These are phyloP conservation scores for Phytopythium ostracodes DNA, from an alignment of 352 stramenopile genomes.

Conservation along the genomic window DNA sequence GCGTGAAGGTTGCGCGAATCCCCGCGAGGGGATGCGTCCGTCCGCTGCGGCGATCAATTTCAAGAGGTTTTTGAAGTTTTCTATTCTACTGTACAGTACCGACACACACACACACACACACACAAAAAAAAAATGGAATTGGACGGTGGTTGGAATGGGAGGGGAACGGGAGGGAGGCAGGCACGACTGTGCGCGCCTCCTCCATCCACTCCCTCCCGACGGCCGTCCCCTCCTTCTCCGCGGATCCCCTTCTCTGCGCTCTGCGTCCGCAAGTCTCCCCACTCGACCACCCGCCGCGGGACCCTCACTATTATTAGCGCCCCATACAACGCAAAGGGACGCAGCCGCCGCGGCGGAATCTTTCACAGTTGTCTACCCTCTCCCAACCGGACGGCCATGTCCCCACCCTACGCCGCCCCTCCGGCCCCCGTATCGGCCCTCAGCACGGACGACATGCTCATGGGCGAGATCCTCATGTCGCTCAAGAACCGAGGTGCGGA, in stretches of 20 bases:
- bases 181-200: too few species aligned
- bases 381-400: constrained; percentile 6
- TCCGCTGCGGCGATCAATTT: constrained; percentile 2
- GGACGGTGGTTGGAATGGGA: not conserved
- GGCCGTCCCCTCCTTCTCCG: too few species aligned
- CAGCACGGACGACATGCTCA: constrained; percentile 61
- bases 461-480: constrained; percentile 78
- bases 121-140: constrained; percentile 24
- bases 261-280: constrained; percentile 1
- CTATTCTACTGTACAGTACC: too few species aligned
- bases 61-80: constrained; percentile 30
- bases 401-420: not conserved
- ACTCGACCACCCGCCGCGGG: not conserved
- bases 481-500: constrained; percentile 33
- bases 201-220: too few species aligned
- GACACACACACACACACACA: constrained; percentile 6
- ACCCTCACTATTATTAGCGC: constrained; percentile 4
- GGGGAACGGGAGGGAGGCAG: too few species aligned
- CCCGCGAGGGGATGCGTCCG: constrained; percentile 23
- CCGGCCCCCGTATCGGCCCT: constrained; percentile 13
- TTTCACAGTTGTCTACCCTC: not conserved
- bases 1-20: constrained; percentile 26
- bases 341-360: not conserved
- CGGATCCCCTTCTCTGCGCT: constrained; percentile 1
- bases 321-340: not conserved